Conservation (phyloP, 2,329 filamentous ascomycete species). For the Clathrospora elynae region DNA sequence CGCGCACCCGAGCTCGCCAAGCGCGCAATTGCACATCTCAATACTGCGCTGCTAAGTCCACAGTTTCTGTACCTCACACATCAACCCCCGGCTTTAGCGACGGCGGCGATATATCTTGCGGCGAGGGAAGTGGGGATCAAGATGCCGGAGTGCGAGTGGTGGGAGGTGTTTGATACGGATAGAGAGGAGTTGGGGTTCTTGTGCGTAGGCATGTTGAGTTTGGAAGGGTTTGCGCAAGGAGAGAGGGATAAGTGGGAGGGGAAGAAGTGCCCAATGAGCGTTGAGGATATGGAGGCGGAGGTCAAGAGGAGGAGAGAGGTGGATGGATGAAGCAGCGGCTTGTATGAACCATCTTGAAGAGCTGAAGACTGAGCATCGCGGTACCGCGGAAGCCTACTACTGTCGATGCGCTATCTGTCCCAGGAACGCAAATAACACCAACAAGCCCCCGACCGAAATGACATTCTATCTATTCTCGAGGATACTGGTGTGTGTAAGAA, state of each 20-base stretch:
- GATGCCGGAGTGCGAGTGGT: slow-evolving; percentile 86
- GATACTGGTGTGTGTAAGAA: no score
- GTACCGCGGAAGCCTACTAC: no score
- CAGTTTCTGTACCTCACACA: slow-evolving; percentile 91
- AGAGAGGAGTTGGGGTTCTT: slow-evolving; percentile 92
- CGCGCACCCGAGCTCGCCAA: slow-evolving; percentile 62
- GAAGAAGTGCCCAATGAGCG: slow-evolving; percentile 62
- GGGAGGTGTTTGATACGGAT: slow-evolving; percentile 97
- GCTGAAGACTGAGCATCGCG: no score
- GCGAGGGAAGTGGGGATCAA: slow-evolving; percentile 76
- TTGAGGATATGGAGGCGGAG: slow-evolving; percentile 64
- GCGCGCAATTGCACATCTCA: slow-evolving; percentile 77
- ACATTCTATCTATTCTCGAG: no score
- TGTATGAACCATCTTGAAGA: background rate
- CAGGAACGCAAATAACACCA: no score
- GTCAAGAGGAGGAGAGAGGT: slow-evolving; percentile 56
- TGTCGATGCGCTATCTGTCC: no score
- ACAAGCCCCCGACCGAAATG: no score
- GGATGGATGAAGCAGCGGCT: no score
- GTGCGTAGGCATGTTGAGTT: slow-evolving; percentile 81
- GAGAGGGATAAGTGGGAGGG: slow-evolving; percentile 62
- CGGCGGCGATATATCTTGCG: slow-evolving; percentile 88
- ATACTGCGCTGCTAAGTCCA: slow-evolving; percentile 81
- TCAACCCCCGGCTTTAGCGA: slow-evolving; percentile 83
- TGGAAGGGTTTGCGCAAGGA: slow-evolving; percentile 69